Base-by-base conservation (phyloP, 108 stramenopile species). In the Nitzschia sp. region DNA sequence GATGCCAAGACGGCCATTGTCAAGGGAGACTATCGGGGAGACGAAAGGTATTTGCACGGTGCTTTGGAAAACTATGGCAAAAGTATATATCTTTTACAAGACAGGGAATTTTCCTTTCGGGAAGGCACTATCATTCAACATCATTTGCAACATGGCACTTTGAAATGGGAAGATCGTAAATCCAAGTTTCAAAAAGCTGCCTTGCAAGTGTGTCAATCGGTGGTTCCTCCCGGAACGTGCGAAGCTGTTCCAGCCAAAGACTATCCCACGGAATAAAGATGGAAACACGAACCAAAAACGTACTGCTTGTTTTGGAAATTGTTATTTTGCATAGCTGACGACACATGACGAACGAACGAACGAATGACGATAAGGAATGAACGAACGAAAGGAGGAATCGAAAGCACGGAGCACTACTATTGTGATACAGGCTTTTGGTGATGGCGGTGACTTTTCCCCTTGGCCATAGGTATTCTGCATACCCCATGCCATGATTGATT, bases 21-120 rank as follows among this genome's bases (percentile, higher is more conserved):
- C 3, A 18, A 34, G 2, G 59, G 54, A 19, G 32, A 23, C 2
- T 72, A 72, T 32, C 8, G 19, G 18, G 62, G 55, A 31, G 71
- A 72, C 57, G 28, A 64, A 57, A 30, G 51, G 31, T 72, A 64
- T 33, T 47, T 72, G 31, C 71, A 64, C 32, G 53, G 51, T 13
- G 54, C 54, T 17, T 49, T 72, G 57, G 31, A 48, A 70, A 24
- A 59, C 36, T 26, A 34, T 36, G 24, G 18, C 15, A 42, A 25
- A 53, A 54, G 21, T 9, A 24, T 15, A 36, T 23, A 31, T 36
- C 15, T 24, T n/a, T 8, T 23, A 25, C n/a, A 46, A 25, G 26
- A 59, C 21, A n/a, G n/a, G n/a, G 26, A 71, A 35, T 71, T 71
- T 30, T 46, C 26, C 27, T 45, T 53, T 57, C 47, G 24, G 4